Percentiles rank a stretch among this genome's conserved stretches.
Conservation (phyloP, 768 basidiomycete species). For the Candolleomyces aberdarensis region DNA sequence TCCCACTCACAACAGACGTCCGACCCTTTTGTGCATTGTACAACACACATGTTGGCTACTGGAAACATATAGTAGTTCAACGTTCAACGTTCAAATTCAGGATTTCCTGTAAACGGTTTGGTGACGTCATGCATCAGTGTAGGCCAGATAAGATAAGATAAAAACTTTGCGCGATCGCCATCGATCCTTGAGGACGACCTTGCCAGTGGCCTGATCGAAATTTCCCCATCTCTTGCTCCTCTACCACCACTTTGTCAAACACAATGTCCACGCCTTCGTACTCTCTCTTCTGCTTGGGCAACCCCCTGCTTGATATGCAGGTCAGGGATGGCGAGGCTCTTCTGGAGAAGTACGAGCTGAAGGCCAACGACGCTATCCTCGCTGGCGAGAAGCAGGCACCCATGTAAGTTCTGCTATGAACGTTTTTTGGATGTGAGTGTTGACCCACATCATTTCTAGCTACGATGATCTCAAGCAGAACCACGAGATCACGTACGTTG, state of each 20-base stretch:
- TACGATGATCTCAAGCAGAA: constrained; percentile 85
- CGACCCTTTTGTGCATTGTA: too few relatives aligned
- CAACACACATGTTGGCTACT: too few relatives aligned
- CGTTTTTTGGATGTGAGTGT: background rate
- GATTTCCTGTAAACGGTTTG: constrained; percentile 47
- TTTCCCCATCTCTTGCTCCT: background rate
- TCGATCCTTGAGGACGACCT: background rate
- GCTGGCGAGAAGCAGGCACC: constrained; percentile 84
- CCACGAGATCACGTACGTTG: constrained; percentile 82
- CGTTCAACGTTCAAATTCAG: too few relatives aligned
- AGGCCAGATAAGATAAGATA: background rate
- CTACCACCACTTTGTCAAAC: constrained; percentile 6
- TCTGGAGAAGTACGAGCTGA: constrained; percentile 85
- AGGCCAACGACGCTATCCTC: constrained; percentile 94
- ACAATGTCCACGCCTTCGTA: constrained; percentile 47
- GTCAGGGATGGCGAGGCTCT: constrained; percentile 82
- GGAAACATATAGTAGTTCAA: too few relatives aligned
- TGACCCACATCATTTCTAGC: constrained; percentile 36
- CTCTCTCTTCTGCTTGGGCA: constrained; percentile 86
- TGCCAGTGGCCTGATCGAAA: background rate
- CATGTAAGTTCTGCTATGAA: constrained; percentile 53
- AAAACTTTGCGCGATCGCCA: background rate
- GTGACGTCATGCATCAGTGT: too few relatives aligned
- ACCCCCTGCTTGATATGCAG: constrained; percentile 96
- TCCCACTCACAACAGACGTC: too few relatives aligned